Evolutionary conservation across 441 rosid genomes (phyloP), one percentile per base, ranked within the genome.

Genomic region (Biscutella laevigata): DNA sequence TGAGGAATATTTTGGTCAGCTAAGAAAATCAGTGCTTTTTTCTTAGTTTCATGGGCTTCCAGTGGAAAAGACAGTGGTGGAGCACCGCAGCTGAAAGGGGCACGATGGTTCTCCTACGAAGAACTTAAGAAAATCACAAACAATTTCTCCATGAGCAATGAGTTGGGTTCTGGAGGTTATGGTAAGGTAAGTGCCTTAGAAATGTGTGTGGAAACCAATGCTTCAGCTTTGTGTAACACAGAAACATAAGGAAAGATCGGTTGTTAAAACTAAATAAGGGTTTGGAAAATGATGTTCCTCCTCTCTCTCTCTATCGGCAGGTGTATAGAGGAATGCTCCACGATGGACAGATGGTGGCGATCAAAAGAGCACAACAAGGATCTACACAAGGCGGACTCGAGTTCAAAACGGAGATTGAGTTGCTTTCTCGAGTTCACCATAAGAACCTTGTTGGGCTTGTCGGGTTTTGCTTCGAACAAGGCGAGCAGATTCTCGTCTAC

Each of bases 371-470:
- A 49, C 89, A 84, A 60, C 81, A 75, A 27, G 99, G 94, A 65
- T 92, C 97, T 20, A 79, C 82, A 80, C 99, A 92, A 74, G 95
- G 99, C 1, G 97, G 95, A 0, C 77, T 58, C 7, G 99, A 92
- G 71, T 88, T 92, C 90, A 88, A 86, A 74, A 92, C 94, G 36
- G 99, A 92, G 66, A 88, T 92, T 16, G 99, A 92, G 75, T 67
- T 92, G 78, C 92, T 92, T 37, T 92, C 99, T 5, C 67, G 99
- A 59, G 97, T 88, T 47, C 99, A 92, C 71, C 99, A 92, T 77
- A 92, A 88, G 69, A 92, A 92, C 61, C 85, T 92, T 2, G 89
- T 88, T 0, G 92, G 85, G 12, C 97, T 92, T 42, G 77, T 88
- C 4, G 99, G 99, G 2, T 88, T 92, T 67, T 92, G 95, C 35